Evolutionary conservation across 345 rosid species (phyloP).

Genomic region (Citrus australasica): DNA sequence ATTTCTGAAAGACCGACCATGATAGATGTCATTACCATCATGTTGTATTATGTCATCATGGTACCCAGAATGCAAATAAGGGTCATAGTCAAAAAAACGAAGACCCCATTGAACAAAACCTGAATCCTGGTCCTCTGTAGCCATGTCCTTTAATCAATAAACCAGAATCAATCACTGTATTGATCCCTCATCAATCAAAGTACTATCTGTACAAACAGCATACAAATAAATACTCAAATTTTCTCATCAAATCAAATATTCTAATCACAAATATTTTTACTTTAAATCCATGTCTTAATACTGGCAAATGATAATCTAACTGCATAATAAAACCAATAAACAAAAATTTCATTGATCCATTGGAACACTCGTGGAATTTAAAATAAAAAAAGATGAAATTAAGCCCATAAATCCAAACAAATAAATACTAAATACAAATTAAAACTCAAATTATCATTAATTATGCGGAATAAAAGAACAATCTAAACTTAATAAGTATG

Average conservation of each 20-base stretch:
- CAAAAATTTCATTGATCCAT: neutral
- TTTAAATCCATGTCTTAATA: neutral
- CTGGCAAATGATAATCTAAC: neutral
- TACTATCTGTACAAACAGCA: neutral
- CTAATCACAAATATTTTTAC: neutral
- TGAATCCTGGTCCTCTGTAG: slow-evolving; percentile 45
- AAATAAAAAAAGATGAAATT: neutral
- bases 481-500: neutral
- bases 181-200: neutral
- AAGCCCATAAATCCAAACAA: neutral
- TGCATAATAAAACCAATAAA: neutral
- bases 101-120: slow-evolving; percentile 56
- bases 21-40: slow-evolving; percentile 29
- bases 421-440: neutral
- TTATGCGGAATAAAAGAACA: neutral
- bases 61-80: slow-evolving; percentile 48
- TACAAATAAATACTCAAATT: neutral
- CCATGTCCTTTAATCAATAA: slow-evolving; percentile 21
- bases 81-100: slow-evolving; percentile 51
- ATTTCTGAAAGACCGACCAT: slow-evolving; percentile 34
- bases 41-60: slow-evolving; percentile 39
- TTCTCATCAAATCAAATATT: neutral
- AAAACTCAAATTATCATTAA: neutral
- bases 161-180: slow-evolving; percentile 10
- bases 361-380: neutral